Evolutionary conservation across 1,284 basidiomycete genomes (phyloP), one percentile per base, ranked within the genome.

Genomic region (Exsudoporus floridanus): DNA sequence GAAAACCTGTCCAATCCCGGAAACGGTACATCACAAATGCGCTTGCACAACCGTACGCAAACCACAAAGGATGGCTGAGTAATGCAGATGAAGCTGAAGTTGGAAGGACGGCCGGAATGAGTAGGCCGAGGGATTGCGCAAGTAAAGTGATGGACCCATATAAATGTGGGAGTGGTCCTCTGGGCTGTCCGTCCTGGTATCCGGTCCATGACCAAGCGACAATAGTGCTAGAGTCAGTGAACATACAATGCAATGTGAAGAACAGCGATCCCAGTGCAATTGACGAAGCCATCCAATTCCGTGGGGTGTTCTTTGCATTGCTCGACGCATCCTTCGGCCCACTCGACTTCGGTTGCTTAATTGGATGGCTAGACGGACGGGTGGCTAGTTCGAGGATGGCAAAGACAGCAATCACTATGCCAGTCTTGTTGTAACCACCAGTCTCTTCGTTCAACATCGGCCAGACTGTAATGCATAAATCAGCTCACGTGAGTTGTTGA

Each of bases 171-270:
- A 86, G 71, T 1, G 92, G 93, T 1, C 91, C 92, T 38, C 74
- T 80, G 0, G 94, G 91, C 7, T 63, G 62, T 39, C 75, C 70
- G 44, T 77, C 71, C 39, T 73, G 66, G 61, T 88, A 96, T 2
- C 94, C 94, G 0, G 89, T 89, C 92, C 93, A 97, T 1, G 89
- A 86, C 90, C 92, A 96, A 2, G 91, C 85, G 55, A 96, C 82
- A 50, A 95, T 79, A 0, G 92, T 94, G 54, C 88, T 89, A 1
- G 86, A 75, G 60, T 98, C 94, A 7, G 85, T 83, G 38, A 92
- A 74, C 52, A 93, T 79, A 33, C 84, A 88, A 64, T 96, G 91
- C 0, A 95, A 62, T 13, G 83, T 79, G 73, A 91, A 94, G 16
- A 94, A 71, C 30, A 92, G 73, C 34, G 81, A 78, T 3, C 91